Percentiles rank a stretch among this genome's conserved stretches.
These are phyloP conservation scores for Xylaria grammica DNA, from an alignment of 495 filamentous ascomycete genomes.

Conservation along the genomic window DNA sequence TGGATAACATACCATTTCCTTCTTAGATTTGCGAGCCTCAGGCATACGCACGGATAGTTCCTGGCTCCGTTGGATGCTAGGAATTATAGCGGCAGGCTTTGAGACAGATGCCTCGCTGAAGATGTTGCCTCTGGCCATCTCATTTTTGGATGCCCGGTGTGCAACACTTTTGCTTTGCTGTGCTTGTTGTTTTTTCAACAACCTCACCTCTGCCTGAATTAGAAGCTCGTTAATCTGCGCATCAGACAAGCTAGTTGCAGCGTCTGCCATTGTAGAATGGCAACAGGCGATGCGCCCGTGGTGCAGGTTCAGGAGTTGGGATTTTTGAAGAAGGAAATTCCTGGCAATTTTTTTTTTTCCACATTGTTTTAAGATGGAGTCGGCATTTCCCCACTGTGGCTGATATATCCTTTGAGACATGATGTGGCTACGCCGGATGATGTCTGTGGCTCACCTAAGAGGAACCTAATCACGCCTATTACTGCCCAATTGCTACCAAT, in stretches of 20 bases:
- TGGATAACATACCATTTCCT: conserved; percentile 47
- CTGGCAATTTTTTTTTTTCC: conserved; percentile 22
- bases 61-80: conserved; percentile 31
- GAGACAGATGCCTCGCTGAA: conserved; percentile 22
- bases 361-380: conserved; percentile 9
- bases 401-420: not conserved
- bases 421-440: not conserved
- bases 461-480: not conserved
- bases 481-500: conserved; percentile 16
- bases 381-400: conserved; percentile 8
- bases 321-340: conserved; percentile 5
- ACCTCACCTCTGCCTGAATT: conserved; percentile 35
- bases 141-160: not conserved
- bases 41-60: conserved; percentile 49
- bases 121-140: conserved; percentile 15
- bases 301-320: conserved; percentile 11
- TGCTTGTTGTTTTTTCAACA: conserved; percentile 32
- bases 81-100: conserved; percentile 11
- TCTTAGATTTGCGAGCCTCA: conserved; percentile 37
- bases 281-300: conserved; percentile 66
- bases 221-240: conserved; percentile 37
- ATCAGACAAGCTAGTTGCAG: conserved; percentile 30
- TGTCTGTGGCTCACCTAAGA: not conserved
- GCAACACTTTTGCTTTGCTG: conserved; percentile 26
- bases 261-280: conserved; percentile 54